phyloP scores from a whole-genome alignment of 345 rosid species.

The Noccaea caerulescens region DNA sequence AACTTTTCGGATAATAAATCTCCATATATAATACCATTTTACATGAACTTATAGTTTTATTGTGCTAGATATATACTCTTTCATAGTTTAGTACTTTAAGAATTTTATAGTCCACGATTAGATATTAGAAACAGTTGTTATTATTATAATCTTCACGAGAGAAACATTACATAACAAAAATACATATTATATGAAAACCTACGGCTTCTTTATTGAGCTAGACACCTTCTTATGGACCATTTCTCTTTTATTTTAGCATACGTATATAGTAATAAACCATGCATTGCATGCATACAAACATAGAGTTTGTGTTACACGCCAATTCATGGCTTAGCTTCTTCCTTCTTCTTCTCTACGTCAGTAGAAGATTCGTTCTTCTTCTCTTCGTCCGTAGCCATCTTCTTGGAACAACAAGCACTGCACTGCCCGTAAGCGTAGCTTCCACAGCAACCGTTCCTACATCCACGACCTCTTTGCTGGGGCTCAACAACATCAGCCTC shows the following conservation, averaged over 20 bases:
- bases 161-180: constrained; percentile 8
- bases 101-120: not conserved
- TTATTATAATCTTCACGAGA: constrained; percentile 9
- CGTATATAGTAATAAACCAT: constrained; percentile 26
- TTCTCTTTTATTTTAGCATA: constrained; percentile 26
- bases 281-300: constrained; percentile 41
- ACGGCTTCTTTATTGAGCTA: constrained; percentile 20
- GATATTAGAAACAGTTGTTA: constrained; percentile 21
- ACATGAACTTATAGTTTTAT: not conserved
- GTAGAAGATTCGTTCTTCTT: constrained; percentile 14
- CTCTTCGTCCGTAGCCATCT: constrained; percentile 29
- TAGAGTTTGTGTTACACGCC: constrained; percentile 37
- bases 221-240: constrained; percentile 9
- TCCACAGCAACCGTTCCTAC: constrained; percentile 37
- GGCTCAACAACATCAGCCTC: constrained; percentile 38
- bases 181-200: constrained; percentile 12
- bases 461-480: constrained; percentile 22
- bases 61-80: not conserved
- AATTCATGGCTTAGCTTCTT: constrained; percentile 41
- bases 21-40: not conserved
- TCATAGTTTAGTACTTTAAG: not conserved
- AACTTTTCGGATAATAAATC: not conserved
- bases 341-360: constrained; percentile 14
- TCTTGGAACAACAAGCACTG: constrained; percentile 32
- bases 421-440: constrained; percentile 16